Evolutionary conservation across 306 rosid genomes (phyloP), one percentile per base, ranked within the genome.

Genomic region (Calophaca sinica): DNA sequence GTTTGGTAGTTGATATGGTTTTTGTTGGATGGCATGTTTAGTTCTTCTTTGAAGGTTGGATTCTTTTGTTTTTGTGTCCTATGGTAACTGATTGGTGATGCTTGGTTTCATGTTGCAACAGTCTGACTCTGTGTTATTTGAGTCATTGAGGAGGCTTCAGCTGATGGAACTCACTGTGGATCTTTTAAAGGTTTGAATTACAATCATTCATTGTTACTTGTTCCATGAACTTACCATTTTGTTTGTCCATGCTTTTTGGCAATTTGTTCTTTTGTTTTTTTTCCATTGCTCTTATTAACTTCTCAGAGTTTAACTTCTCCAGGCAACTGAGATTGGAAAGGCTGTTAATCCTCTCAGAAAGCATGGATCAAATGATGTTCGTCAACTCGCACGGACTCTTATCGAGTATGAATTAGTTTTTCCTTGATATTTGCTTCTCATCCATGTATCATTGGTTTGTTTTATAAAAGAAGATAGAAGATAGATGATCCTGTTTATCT

Each of bases 251-350:
- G 58, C 2, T 63, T 80, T 65, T 51, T 20, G 70, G 54, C 62
- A 57, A 48, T 57, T 53, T 36, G 41, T 29, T 54, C 32, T 33
- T 63, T 76, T 72, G 0, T 20, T 0, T 42, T 49, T 74, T 48
- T 48, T 39, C n/a, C 54, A 15, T 31, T 41, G 72, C 51, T 73
- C 48, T 20, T 20, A 20, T 20, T 72, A 68, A 78, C 4, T 70
- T 65, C 14, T 77, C 1, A 7, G 26, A 59, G 26, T 64, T 82
- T 36, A 4, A 68, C 80, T 87, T 84, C 79, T 35, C 64, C 90
- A 93, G 98, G 88, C 87, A 38, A 94, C 99, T 76, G 93, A 90
- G 84, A 94, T 94, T 79, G 99, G 99, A 80, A 92, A 84, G 87
- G 88, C 87, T 45, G 99, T 94, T 31, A 88, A 85, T 65, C 79